Percentiles rank a stretch among this genome's conserved stretches.
Conservation (phyloP, 2,329 filamentous ascomycete species). For the Colletotrichum magnum region DNA sequence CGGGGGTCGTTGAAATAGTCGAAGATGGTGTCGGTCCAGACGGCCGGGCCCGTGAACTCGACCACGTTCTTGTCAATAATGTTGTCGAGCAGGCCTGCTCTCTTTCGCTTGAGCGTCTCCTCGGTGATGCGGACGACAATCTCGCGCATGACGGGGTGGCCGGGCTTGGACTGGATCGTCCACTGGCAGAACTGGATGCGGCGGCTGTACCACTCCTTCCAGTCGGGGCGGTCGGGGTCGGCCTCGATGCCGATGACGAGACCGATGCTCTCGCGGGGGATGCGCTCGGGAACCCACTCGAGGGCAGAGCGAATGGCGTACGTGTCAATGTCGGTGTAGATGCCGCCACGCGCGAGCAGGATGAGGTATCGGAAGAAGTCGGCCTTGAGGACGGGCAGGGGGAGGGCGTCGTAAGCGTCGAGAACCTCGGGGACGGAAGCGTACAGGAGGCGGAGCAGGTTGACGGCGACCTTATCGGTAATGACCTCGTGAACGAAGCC, state of each 20-base stretch:
- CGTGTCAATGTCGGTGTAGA: conserved; percentile 95
- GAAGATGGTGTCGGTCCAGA: conserved; percentile 96
- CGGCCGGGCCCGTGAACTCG: conserved; percentile 92
- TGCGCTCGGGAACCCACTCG: conserved; percentile 86
- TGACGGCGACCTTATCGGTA: conserved; percentile 87
- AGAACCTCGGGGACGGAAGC: conserved; percentile 84
- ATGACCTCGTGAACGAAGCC: conserved; percentile 97
- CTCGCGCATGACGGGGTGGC: conserved; percentile 91
- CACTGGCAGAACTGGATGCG: conserved; percentile 99
- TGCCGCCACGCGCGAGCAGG: conserved; percentile 71
- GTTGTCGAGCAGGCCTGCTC: conserved; percentile 72
- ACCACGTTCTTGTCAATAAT: conserved; percentile 80
- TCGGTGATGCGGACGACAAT: conserved; percentile 89
- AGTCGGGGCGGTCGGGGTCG: conserved; percentile 92
- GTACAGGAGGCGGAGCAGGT: conserved; percentile 89
- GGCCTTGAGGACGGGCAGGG: conserved; percentile 81
- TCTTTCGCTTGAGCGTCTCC: conserved; percentile 82
- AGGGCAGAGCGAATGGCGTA: conserved; percentile 84
- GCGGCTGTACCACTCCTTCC: conserved; percentile 95
- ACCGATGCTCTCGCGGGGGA: conserved; percentile 84
- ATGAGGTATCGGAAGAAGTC: conserved; percentile 86
- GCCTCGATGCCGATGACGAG: conserved; percentile 96
- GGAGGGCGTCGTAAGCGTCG: conserved; percentile 81
- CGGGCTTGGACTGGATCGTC: conserved; percentile 97
- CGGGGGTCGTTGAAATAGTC: conserved; percentile 92